Base-by-base conservation (phyloP, 2,329 filamentous ascomycete genomes). In the Botrytis squamosa region DNA sequence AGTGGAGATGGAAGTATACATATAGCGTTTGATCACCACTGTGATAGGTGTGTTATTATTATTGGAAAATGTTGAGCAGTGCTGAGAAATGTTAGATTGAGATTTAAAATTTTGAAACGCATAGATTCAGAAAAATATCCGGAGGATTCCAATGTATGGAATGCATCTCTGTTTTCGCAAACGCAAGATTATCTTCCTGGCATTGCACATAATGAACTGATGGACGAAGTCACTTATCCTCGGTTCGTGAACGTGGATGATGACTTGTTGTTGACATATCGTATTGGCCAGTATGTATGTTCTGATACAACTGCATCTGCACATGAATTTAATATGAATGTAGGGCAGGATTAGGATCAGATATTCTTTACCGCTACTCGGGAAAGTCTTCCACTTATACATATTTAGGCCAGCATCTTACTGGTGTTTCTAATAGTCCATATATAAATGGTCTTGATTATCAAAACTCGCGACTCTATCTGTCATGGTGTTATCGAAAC, bases 401-500 rank as follows among this genome's bases (percentile, higher is more conserved):
- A 10, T 78, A 77, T 40, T 64, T 79, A 8, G 77, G 77, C 8
- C 75, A 77, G 33, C 74, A 77, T 49, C 75, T 80, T 25, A 78
- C 75, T 10, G 78, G 78, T 20, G 65, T 77, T 36, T 74, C 72
- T 0, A 79, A 78, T 59, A 79, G 74, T 69, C 78, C 78, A 25
- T 79, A 80, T 44, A 76, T 80, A 33, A 79, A 80, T 44, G 78
- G 78, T 5, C 68, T 80, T 25, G 76, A 77, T 44, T 77, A 75
- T 65, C 71, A 75, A n/a, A 16, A 74, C 9, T 67, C 44, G 16
- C 74, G 73, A 12, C 64, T 80, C 3, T 75, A 79, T 33, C 70
- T 79, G 44, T 78, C 79, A 18, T 80, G 79, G 79, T 78, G 77
- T 60, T 79, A 80, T 44, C 74, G 78, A 7, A 77, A 77, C 33